Evolutionary conservation across 352 stramenopile genomes (phyloP), one percentile per base, ranked within the genome.

Genomic region (Hyaloperonospora brassicae): DNA sequence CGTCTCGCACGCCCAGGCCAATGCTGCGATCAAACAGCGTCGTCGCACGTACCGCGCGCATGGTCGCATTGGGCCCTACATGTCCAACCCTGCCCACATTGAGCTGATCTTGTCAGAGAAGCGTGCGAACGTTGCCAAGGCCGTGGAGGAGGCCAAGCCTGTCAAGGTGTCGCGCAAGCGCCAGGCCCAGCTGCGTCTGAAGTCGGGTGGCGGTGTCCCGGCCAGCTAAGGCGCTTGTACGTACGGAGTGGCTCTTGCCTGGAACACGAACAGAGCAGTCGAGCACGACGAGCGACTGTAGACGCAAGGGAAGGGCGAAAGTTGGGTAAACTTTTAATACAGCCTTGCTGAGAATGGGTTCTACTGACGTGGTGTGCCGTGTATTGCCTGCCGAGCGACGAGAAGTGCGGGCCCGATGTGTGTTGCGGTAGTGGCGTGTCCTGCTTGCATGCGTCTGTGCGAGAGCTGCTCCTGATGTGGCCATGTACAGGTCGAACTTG

Each of bases 61-160:
- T 76, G 95, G 95, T 72, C 93, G 95, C 72, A 98, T 98, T 73
- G 93, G 93, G 40, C 95, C 97, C 57, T 99, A 99, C 87, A 98
- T 98, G 87, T 95, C 89, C 69, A 97, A 97, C 81, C 97, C 97
- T 52, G 95, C 95, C 40, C 97, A 99, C 86, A 98, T 99, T 74
- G 97, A 99, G 90, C 83, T 99, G 22, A 98, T 99, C 76, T 80
- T 98, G 50, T 97, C 89, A 50, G 95, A 99, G 79, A 97, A 97
- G 77, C 68, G 76, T 52, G 87, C 96, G 56, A 92, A 95, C 64
- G 93, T 98, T 62, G 83, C 77, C 63, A 96, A 97, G 80, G 87
- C 80, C 51, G 85, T 89, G 46, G 88, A 97, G 68, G 92, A 97
- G 63, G 59, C 52, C 50, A 89, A 93, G 77, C 70, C 73, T 48